A percentile compares a stretch with the other conserved stretches of the same genome.
Conservation (phyloP, 768 basidiomycete species). For the Agaricus subrufescens region DNA sequence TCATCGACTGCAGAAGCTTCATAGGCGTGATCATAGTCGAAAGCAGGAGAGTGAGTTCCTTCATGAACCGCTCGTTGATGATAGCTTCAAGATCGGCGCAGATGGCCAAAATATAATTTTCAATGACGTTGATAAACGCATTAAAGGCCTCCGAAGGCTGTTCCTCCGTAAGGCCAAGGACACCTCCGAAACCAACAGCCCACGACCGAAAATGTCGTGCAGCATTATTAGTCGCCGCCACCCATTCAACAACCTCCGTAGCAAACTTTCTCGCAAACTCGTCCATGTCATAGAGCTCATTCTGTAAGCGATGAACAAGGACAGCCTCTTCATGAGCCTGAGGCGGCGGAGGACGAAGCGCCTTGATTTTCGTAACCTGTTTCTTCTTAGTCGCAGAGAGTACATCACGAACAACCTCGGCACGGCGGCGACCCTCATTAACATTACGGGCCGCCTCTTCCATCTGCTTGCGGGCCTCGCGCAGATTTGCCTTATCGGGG, state of each 20-base stretch:
- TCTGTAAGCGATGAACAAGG: conserved; percentile 50
- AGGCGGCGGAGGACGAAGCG: conserved; percentile 22
- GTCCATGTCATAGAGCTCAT: conserved; percentile 52
- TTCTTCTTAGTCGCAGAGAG: conserved; percentile 40
- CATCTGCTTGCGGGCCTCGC: conserved; percentile 50
- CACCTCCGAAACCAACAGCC: conserved; percentile 62
- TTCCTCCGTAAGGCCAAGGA: conserved; percentile 54
- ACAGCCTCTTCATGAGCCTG: conserved; percentile 30
- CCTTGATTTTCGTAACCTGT: conserved; percentile 57
- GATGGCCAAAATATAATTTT: conserved; percentile 47
- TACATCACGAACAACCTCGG: conserved; percentile 77
- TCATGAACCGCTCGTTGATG: conserved; percentile 50
- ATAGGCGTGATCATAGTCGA: conserved; percentile 57
- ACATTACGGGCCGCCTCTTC: conserved; percentile 73
- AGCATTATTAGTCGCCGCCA: conserved; percentile 42
- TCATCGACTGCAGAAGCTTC: conserved; percentile 67
- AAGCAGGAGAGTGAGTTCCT: conserved; percentile 53
- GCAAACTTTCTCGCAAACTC: conserved; percentile 59
- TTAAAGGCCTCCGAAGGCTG: conserved; percentile 60
- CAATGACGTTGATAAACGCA: conserved; percentile 60
- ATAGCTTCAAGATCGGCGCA: conserved; percentile 47
- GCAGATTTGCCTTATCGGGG: conserved; percentile 57
- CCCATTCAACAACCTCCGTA: conserved; percentile 61
- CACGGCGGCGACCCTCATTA: conserved; percentile 72
- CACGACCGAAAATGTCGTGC: conserved; percentile 51